phyloP scores from a whole-genome alignment of 768 basidiomycete genomes.

The Phylloporus arenicola region DNA sequence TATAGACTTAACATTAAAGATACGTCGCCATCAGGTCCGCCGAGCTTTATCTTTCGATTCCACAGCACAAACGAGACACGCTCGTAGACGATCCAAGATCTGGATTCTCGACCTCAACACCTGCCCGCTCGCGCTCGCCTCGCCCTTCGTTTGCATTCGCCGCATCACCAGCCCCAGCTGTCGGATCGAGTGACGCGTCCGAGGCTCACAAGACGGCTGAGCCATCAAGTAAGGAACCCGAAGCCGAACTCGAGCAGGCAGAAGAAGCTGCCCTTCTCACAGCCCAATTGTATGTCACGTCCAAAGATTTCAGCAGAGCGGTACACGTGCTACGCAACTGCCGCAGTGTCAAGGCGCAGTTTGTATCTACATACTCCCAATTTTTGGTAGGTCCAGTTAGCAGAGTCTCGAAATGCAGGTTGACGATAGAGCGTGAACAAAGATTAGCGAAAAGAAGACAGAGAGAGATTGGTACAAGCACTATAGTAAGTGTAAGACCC shows the following conservation, averaged over 20 bases:
- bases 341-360: constrained; percentile 65
- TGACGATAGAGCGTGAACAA: constrained; percentile 1
- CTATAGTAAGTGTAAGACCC: constrained; percentile 47
- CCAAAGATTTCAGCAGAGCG: constrained; percentile 74
- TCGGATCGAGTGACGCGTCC: constrained; percentile 31
- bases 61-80: constrained; percentile 40
- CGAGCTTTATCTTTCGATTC: constrained; percentile 63
- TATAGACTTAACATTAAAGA: constrained; percentile 12
- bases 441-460: constrained; percentile 83
- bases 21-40: constrained; percentile 52
- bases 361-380: constrained; percentile 72
- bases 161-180: constrained; percentile 20
- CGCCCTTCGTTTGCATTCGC: constrained; percentile 35
- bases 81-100: constrained; percentile 22
- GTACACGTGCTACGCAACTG: constrained; percentile 60
- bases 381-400: constrained; percentile 64
- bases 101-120: constrained; percentile 57
- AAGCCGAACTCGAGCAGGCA: constrained; percentile 45
- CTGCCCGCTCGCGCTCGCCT: constrained; percentile 44
- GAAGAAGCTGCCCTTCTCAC: constrained; percentile 72
- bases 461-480: constrained; percentile 82
- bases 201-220: constrained; percentile 5
- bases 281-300: constrained; percentile 68
- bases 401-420: constrained; percentile 1
- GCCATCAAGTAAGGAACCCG: constrained; percentile 27